Conservation (phyloP, 495 filamentous ascomycete genomes). For the Penicillium malachiteum region DNA sequence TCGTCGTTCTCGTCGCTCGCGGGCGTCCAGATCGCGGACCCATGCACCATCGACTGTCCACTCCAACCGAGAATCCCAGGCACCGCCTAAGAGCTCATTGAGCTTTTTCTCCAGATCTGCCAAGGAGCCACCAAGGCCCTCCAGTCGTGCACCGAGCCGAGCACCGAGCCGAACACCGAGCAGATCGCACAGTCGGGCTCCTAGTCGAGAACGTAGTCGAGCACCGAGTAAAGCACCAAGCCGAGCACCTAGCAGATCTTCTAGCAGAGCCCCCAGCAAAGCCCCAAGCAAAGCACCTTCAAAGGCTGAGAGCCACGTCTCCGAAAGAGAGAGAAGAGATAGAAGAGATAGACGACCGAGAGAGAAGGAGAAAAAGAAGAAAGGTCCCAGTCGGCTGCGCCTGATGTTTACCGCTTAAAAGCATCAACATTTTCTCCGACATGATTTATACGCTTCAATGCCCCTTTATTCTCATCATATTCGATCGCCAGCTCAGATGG, state of each 20-base stretch:
- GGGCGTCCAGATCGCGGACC: constrained; percentile 17
- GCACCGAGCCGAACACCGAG: constrained; percentile 11
- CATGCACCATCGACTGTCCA: constrained; percentile 12
- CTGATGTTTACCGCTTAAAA: constrained; percentile 45
- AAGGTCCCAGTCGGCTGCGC: constrained; percentile 41
- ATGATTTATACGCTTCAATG: neutral
- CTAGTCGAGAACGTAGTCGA: constrained; percentile 2
- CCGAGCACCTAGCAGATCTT: neutral
- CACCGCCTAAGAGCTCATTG: constrained; percentile 15
- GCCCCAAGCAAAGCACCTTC: constrained; percentile 13
- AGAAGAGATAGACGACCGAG: constrained; percentile 21
- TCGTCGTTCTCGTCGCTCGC: constrained; percentile 40
- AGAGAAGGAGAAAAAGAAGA: constrained; percentile 44
- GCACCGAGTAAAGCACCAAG: constrained; percentile 12
- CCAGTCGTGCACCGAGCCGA: constrained; percentile 14
- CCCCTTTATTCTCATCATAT: neutral
- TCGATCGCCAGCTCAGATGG: neutral
- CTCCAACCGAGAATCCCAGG: constrained; percentile 20
- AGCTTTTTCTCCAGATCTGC: constrained; percentile 20
- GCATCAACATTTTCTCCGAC: neutral
- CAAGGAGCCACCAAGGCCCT: constrained; percentile 22
- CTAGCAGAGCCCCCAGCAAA: neutral
- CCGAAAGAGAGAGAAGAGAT: constrained; percentile 27
- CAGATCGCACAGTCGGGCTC: constrained; percentile 10
- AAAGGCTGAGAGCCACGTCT: constrained; percentile 23